Evolutionary conservation across 257 asterid genomes (phyloP).

Genomic region (Solanum appendiculatum): DNA sequence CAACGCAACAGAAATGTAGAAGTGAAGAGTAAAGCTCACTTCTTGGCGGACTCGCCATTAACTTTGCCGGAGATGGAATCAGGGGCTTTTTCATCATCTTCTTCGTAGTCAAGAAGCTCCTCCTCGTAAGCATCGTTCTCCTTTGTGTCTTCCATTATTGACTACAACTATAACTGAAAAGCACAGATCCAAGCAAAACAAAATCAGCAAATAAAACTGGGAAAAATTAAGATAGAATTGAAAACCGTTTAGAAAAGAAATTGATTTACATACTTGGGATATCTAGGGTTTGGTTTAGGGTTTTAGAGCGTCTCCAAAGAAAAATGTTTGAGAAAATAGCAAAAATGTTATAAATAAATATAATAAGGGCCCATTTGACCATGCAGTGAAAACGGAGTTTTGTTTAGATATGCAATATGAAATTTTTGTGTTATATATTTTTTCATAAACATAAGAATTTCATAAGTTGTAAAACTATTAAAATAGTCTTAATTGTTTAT

Average conservation of each 20-base stretch:
- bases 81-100: slow-evolving; percentile 75
- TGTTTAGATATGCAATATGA: no score
- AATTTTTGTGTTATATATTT: no score
- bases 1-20: background rate
- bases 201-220: background rate
- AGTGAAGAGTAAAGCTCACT: slow-evolving; percentile 32
- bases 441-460: no score
- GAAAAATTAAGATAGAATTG: background rate
- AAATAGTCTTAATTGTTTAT: no score
- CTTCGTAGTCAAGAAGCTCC: slow-evolving; percentile 95
- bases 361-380: background rate
- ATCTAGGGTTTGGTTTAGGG: slow-evolving; percentile 6
- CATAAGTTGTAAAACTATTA: no score
- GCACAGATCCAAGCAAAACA: slow-evolving; percentile 8
- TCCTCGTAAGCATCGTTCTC: slow-evolving; percentile 85
- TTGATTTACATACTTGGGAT: slow-evolving; percentile 7
- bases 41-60: slow-evolving; percentile 77
- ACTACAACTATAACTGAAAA: background rate
- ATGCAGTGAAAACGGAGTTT: background rate
- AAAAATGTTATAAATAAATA: no score
- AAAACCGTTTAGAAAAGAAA: background rate
- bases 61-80: slow-evolving; percentile 48
- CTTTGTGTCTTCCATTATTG: slow-evolving; percentile 58
- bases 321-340: background rate
- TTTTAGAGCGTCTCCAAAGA: slow-evolving; percentile 15